These are phyloP conservation scores for Xylona heveae DNA, from an alignment of 495 filamentous ascomycete genomes.

Conservation along the genomic window DNA sequence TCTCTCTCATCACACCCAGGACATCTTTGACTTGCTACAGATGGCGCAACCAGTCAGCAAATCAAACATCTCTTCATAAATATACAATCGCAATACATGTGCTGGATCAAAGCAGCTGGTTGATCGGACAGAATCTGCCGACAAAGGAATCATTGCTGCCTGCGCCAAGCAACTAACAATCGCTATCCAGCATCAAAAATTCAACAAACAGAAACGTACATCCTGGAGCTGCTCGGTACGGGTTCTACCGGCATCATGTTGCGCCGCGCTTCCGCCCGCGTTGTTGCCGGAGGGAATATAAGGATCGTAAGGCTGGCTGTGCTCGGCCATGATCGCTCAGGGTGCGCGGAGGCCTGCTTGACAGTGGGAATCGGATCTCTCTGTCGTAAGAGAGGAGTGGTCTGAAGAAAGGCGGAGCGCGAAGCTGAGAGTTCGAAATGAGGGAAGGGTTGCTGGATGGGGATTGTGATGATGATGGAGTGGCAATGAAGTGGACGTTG, in stretches of 20 bases:
- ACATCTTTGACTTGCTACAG: slow-evolving; percentile 89
- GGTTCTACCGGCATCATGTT: slow-evolving; percentile 38
- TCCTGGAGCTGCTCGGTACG: slow-evolving; percentile 55
- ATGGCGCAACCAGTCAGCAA: slow-evolving; percentile 11
- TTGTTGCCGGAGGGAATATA: slow-evolving; percentile 59
- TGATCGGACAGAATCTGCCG: too few relatives aligned
- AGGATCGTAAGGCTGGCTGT: slow-evolving; percentile 70
- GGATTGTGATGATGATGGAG: neutral
- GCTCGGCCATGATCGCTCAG: slow-evolving; percentile 38
- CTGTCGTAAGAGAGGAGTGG: neutral
- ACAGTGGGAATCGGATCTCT: neutral
- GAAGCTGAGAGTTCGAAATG: neutral
- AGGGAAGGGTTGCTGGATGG: neutral
- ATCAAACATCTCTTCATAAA: neutral
- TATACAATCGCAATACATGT: neutral
- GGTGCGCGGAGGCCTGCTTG: neutral
- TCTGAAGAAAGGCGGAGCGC: neutral
- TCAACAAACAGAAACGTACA: slow-evolving; percentile 30
- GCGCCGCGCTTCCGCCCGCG: slow-evolving; percentile 22
- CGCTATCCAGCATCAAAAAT: neutral
- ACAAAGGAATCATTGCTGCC: too few relatives aligned
- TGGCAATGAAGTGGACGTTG: neutral
- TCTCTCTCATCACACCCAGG: slow-evolving; percentile 79
- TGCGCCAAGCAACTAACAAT: too few relatives aligned
- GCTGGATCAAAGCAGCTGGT: too few relatives aligned